Conservation (phyloP, 176 grass and related monocot species). For the Rhipidocladum racemiflorum region DNA sequence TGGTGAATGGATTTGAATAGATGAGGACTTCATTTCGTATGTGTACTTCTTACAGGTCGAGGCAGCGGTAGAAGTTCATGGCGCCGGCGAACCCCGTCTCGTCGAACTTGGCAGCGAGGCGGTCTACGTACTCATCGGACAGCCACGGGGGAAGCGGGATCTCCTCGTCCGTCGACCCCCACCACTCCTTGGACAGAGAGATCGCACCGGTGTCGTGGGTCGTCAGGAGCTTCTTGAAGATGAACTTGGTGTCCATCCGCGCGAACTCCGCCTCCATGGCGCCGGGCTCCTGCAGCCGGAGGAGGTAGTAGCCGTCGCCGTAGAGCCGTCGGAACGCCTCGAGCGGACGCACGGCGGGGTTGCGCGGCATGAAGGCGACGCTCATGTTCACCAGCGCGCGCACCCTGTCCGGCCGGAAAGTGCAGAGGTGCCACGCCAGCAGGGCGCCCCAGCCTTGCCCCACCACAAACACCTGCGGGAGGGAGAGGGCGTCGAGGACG, state of each 20-base stretch:
- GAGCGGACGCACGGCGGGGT: slow-evolving; percentile 17
- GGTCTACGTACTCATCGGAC: slow-evolving; percentile 39
- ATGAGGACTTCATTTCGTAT: no score
- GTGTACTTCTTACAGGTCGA: slow-evolving; percentile 44
- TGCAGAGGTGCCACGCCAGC: slow-evolving; percentile 42
- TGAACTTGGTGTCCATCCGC: slow-evolving; percentile 27
- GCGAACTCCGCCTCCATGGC: slow-evolving; percentile 53
- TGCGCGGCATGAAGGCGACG: slow-evolving; percentile 52
- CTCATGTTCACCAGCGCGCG: slow-evolving; percentile 47
- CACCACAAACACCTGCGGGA: slow-evolving; percentile 38
- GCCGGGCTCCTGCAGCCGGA: slow-evolving; percentile 50
- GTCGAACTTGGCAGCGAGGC: slow-evolving; percentile 45
- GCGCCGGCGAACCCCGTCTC: slow-evolving; percentile 51
- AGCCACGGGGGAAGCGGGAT: slow-evolving; percentile 47
- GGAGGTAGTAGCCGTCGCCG: slow-evolving; percentile 41
- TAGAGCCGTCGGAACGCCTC: slow-evolving; percentile 33
- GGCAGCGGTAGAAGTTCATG: slow-evolving; percentile 57
- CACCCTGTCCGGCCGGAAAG: slow-evolving; percentile 37
- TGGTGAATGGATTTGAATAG: no score
- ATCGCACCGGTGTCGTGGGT: slow-evolving; percentile 13
- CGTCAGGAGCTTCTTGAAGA: slow-evolving; percentile 44
- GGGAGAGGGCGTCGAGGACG: slow-evolving; percentile 34
- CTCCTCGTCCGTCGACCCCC: slow-evolving; percentile 25
- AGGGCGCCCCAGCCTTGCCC: slow-evolving; percentile 52
- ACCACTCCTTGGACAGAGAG: slow-evolving; percentile 37